Conservation (phyloP, 805 yeast genomes). For the Spencermartinsiella europaea region DNA sequence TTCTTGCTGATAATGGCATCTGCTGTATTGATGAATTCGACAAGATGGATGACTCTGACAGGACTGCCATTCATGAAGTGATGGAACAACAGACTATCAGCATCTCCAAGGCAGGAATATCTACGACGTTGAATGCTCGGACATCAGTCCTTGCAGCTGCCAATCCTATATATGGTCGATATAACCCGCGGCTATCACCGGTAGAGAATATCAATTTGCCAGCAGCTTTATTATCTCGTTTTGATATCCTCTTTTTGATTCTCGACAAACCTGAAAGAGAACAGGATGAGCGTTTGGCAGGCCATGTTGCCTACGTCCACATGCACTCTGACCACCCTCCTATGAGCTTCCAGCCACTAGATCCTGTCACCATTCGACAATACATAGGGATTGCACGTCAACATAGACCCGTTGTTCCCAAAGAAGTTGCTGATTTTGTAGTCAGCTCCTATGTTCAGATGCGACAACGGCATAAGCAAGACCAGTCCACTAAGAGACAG, state of each 20-base stretch:
- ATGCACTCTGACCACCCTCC: slow-evolving; percentile 84
- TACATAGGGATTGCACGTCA: slow-evolving; percentile 81
- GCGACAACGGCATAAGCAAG: slow-evolving; percentile 84
- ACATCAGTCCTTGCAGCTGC: slow-evolving; percentile 96
- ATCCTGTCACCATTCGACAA: slow-evolving; percentile 76
- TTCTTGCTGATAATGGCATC: slow-evolving; percentile 93
- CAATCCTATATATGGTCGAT: slow-evolving; percentile 94
- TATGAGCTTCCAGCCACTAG: slow-evolving; percentile 67
- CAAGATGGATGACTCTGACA: slow-evolving; percentile 94
- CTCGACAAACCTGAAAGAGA: slow-evolving; percentile 80
- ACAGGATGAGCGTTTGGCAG: slow-evolving; percentile 78
- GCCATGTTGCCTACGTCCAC: slow-evolving; percentile 93
- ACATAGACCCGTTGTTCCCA: slow-evolving; percentile 78
- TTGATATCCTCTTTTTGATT: slow-evolving; percentile 81
- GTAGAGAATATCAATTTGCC: slow-evolving; percentile 94
- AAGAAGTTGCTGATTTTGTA: slow-evolving; percentile 80
- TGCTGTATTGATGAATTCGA: slow-evolving; percentile 99
- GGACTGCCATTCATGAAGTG: slow-evolving; percentile 98
- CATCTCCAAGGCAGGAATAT: slow-evolving; percentile 95
- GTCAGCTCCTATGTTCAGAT: slow-evolving; percentile 81
- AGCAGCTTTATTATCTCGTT: slow-evolving; percentile 91
- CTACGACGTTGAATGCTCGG: slow-evolving; percentile 92
- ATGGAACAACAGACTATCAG: slow-evolving; percentile 99
- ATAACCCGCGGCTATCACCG: slow-evolving; percentile 85
- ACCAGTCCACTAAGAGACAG: slow-evolving; percentile 63